Evolutionary conservation across 2,329 filamentous ascomycete genomes (phyloP).

Genomic region (Neospermospora avenae): DNA sequence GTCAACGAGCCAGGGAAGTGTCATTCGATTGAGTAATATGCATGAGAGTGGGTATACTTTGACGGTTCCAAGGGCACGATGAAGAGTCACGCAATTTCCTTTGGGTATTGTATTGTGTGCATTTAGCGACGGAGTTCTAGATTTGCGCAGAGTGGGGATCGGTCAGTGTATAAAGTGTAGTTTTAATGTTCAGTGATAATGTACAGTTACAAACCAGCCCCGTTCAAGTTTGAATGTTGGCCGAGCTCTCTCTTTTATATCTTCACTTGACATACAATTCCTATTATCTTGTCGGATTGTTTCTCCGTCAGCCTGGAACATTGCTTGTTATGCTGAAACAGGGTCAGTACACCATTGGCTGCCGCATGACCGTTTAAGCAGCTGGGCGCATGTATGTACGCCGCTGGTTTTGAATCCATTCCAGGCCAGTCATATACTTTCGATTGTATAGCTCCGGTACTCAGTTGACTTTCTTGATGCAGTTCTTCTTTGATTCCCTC

Average conservation of each 20-base stretch:
- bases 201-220: neutral
- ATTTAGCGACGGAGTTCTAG: conserved; percentile 31
- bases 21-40: conserved; percentile 29
- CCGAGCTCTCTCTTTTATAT: neutral
- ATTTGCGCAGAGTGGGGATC: conserved; percentile 1
- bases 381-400: too few relatives aligned
- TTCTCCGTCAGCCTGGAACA: neutral
- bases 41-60: conserved; percentile 31
- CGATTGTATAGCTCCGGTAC: too few relatives aligned
- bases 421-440: too few relatives aligned
- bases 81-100: neutral
- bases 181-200: conserved; percentile 23
- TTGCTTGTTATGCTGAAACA: too few relatives aligned
- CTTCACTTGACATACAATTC: neutral
- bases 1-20: conserved; percentile 30
- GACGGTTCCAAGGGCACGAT: conserved; percentile 22
- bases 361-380: too few relatives aligned
- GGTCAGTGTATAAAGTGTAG: conserved; percentile 19
- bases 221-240: neutral
- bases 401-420: too few relatives aligned
- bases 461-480: too few relatives aligned
- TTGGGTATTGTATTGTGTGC: conserved; percentile 11
- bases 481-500: too few relatives aligned
- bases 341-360: too few relatives aligned
- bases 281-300: neutral